A percentile compares a stretch with the other conserved stretches of the same genome.
Conservation (phyloP, 2,329 filamentous ascomycete species). For the Fusarium nanum region DNA sequence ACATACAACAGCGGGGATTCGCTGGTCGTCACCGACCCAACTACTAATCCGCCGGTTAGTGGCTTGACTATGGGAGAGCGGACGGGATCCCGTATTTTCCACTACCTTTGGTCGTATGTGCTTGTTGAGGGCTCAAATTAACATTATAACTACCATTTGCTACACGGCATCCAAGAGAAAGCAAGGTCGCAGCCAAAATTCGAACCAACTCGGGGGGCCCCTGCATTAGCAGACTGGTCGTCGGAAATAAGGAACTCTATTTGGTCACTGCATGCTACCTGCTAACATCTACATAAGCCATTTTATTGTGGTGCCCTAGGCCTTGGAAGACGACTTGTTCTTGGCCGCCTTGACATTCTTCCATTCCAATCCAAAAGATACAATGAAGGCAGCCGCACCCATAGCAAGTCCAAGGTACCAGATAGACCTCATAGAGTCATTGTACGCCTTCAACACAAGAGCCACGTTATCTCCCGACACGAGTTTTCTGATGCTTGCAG, state of each 20-base stretch:
- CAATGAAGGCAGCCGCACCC: conserved; percentile 3
- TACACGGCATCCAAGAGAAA: no score
- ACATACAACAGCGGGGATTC: no score
- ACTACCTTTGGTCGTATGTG: background rate
- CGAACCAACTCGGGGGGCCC: no score
- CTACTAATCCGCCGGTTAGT: no score
- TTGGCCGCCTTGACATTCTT: conserved; percentile 12
- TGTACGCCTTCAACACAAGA: conserved; percentile 9
- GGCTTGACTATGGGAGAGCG: no score
- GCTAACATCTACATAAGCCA: background rate
- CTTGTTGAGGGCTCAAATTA: rapidly evolving
- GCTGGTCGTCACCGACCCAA: no score
- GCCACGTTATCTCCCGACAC: conserved; percentile 8
- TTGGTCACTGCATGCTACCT: background rate
- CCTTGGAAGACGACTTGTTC: background rate
- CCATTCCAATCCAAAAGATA: conserved; percentile 13
- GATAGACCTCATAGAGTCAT: conserved; percentile 15
- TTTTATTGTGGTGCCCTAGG: background rate
- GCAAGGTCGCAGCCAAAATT: no score
- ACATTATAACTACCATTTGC: background rate
- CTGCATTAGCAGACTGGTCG: no score
- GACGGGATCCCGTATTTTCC: no score
- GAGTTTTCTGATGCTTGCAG: background rate
- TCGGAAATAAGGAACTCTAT: no score
- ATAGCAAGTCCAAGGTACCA: conserved; percentile 22